These are phyloP conservation scores for Petunia secreta DNA, from an alignment of 257 asterid species.

Conservation along the genomic window DNA sequence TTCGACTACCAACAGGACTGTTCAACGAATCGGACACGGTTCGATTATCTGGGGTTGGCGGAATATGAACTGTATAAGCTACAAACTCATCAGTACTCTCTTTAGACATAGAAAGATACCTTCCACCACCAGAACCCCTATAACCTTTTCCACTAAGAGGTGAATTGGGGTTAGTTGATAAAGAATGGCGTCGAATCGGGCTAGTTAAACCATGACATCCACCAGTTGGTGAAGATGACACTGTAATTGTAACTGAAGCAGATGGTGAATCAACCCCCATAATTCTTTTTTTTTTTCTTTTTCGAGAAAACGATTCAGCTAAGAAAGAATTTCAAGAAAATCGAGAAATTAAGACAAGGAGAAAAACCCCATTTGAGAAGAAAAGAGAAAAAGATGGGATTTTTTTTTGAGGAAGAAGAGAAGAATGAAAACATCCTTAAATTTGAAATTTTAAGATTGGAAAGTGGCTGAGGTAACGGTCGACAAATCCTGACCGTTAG, in stretches of 20 bases:
- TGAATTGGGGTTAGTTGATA: conserved; percentile 65
- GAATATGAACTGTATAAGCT: conserved; percentile 88
- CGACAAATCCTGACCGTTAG: conserved; percentile 52
- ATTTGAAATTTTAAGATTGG: conserved; percentile 44
- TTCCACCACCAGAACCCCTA: conserved; percentile 45
- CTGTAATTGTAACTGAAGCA: conserved; percentile 76
- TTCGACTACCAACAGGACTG: conserved; percentile 41
- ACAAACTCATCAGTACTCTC: conserved; percentile 77
- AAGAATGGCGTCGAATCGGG: conserved; percentile 75
- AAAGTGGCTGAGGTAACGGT: conserved; percentile 59
- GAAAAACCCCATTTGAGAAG: neutral
- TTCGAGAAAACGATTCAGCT: neutral
- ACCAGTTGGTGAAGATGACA: conserved; percentile 75
- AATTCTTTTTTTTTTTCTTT: conserved; percentile 42
- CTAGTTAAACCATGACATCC: conserved; percentile 63
- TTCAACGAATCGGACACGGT: conserved; percentile 47
- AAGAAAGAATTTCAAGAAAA: neutral
- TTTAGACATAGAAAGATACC: conserved; percentile 70
- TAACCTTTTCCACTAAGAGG: conserved; percentile 44
- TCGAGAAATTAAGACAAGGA: conserved; percentile 22
- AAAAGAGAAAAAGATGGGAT: neutral
- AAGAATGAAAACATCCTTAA: conserved; percentile 35
- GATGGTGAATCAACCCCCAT: conserved; percentile 65
- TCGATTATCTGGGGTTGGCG: conserved; percentile 82
- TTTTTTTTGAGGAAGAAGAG: neutral